A percentile compares a stretch with the other conserved stretches of the same genome.
Evolutionary conservation across 345 rosid species (phyloP).

Genomic region (Ceriops zippeliana): DNA sequence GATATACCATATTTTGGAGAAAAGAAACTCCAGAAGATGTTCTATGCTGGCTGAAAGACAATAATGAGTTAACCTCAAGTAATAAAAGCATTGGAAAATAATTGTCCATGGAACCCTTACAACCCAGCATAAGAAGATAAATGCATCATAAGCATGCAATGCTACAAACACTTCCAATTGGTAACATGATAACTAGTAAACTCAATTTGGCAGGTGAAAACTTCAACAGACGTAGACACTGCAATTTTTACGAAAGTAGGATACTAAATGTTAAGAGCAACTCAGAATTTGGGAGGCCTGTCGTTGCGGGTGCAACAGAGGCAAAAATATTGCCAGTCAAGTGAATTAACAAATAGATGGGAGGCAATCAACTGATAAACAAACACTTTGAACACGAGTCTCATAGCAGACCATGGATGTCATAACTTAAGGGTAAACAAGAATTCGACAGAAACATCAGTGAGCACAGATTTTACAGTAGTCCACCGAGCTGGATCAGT

Average conservation of each 20-base stretch:
- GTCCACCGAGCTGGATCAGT: neutral
- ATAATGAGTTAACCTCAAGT: neutral
- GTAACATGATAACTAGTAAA: neutral
- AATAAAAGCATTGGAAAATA: neutral
- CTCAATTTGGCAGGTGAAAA: neutral
- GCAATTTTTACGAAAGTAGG: slow-evolving; percentile 9
- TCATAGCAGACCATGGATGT: slow-evolving; percentile 7
- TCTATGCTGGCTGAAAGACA: slow-evolving; percentile 9
- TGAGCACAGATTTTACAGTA: neutral
- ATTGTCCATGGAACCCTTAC: neutral
- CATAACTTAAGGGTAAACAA: slow-evolving; percentile 17
- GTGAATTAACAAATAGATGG: too few relatives aligned
- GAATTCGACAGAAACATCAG: neutral
- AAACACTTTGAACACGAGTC: neutral
- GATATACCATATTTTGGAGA: neutral
- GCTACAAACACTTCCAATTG: neutral
- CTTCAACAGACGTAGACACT: neutral
- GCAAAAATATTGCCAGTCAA: too few relatives aligned
- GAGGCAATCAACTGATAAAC: neutral
- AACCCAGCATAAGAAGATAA: slow-evolving; percentile 1
- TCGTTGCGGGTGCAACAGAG: too few relatives aligned
- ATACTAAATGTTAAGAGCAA: neutral
- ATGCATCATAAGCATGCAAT: slow-evolving; percentile 1
- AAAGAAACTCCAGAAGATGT: neutral
- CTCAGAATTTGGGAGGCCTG: too few relatives aligned